phyloP scores from a whole-genome alignment of 805 yeast species.

The Kazachstania bromeliacearum region DNA sequence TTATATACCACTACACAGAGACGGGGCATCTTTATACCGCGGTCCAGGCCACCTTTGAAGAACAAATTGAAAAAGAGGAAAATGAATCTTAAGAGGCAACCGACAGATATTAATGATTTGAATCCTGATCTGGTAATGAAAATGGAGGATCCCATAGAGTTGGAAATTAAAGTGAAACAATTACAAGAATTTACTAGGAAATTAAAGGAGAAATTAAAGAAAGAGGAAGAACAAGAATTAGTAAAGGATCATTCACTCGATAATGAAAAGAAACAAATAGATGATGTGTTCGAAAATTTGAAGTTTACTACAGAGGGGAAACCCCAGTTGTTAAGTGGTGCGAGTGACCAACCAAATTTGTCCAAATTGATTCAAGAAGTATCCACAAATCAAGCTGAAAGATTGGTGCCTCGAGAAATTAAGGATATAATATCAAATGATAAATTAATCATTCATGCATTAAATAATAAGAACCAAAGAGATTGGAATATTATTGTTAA shows the following conservation, averaged over 20 bases:
- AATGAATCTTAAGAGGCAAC: constrained; percentile 3
- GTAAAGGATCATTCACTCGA: neutral
- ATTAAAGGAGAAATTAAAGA: constrained; percentile 9
- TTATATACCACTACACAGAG: too few relatives aligned
- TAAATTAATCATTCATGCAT: constrained; percentile 13
- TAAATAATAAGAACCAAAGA: constrained; percentile 15
- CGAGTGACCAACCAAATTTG: constrained; percentile 1
- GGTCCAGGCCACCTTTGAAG: neutral
- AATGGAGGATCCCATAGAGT: constrained; percentile 10
- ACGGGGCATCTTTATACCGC: constrained; percentile 1
- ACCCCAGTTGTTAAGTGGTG: neutral
- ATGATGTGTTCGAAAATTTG: neutral
- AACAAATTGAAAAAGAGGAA: constrained; percentile 6
- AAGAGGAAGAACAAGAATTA: neutral
- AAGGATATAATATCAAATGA: constrained; percentile 18
- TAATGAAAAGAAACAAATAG: neutral
- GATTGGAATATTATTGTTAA: constrained; percentile 24
- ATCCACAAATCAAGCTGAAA: constrained; percentile 9
- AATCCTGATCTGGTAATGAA: constrained; percentile 6
- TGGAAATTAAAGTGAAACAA: constrained; percentile 23
- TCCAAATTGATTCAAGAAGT: constrained; percentile 14
- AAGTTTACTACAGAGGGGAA: neutral
- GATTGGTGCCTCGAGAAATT: constrained; percentile 15
- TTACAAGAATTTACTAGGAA: constrained; percentile 22
- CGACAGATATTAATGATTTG: constrained; percentile 9